Evolutionary conservation across 257 asterid genomes (phyloP).

Genomic region (Anisodus tanguticus): DNA sequence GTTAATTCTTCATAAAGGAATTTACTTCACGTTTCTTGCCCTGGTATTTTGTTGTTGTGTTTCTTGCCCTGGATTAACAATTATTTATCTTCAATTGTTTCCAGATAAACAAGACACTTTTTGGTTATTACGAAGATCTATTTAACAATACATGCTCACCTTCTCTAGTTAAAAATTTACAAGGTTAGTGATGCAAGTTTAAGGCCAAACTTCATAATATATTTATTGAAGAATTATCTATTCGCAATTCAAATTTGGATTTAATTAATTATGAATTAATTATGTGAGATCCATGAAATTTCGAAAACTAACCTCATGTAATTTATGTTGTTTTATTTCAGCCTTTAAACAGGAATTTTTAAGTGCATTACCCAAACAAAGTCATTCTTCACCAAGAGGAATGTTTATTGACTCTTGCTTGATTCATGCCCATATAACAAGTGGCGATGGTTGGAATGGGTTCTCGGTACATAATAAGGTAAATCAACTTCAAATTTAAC

Average conservation of each 20-base stretch:
- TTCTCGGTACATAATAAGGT: background rate
- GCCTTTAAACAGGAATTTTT: constrained; percentile 13
- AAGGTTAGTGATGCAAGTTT: constrained; percentile 8
- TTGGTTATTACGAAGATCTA: constrained; percentile 1
- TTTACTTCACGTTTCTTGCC: background rate
- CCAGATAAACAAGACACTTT: constrained; percentile 18
- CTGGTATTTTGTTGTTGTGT: background rate
- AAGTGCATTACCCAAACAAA: constrained; percentile 23
- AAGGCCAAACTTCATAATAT: background rate
- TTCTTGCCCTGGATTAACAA: background rate
- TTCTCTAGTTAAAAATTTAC: background rate
- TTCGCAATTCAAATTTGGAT: background rate
- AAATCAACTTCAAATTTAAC: background rate
- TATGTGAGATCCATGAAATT: background rate
- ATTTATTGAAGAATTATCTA: background rate
- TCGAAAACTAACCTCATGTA: background rate
- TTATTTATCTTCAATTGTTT: background rate
- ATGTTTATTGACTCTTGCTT: constrained; percentile 28
- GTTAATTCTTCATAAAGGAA: background rate
- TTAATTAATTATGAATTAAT: background rate
- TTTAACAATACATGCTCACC: background rate
- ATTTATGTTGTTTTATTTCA: background rate
- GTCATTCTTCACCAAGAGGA: constrained; percentile 19
- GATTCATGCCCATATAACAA: background rate
- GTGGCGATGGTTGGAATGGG: constrained; percentile 11